Evolutionary conservation across 768 basidiomycete genomes (phyloP).

Genomic region (Agaricus sinodeliciosus): DNA sequence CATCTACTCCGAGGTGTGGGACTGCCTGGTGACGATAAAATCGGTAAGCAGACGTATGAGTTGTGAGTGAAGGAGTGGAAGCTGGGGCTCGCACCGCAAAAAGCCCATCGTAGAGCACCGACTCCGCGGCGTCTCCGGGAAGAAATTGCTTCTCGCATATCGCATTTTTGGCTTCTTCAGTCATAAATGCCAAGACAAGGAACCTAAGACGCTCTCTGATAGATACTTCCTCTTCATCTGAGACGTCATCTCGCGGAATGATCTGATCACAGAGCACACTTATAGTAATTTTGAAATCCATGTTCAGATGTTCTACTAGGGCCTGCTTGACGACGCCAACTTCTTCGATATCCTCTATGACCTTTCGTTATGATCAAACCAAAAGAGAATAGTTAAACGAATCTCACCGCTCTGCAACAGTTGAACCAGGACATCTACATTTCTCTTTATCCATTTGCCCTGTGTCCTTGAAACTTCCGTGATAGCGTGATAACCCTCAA

Average conservation of each 20-base stretch:
- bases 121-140: conserved; percentile 40
- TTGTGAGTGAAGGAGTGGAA: background rate
- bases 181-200: conserved; percentile 55
- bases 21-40: conserved; percentile 35
- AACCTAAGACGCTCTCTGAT: conserved; percentile 51
- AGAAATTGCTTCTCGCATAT: conserved; percentile 36
- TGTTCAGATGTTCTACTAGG: conserved; percentile 53
- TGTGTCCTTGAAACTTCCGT: conserved; percentile 39
- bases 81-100: conserved; percentile 32
- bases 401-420: conserved; percentile 64
- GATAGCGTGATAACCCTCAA: conserved; percentile 60
- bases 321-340: conserved; percentile 54
- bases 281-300: conserved; percentile 54
- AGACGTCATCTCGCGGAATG: conserved; percentile 38
- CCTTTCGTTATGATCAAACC: background rate
- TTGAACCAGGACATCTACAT: conserved; percentile 72
- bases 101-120: conserved; percentile 39
- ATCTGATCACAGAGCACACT: conserved; percentile 68
- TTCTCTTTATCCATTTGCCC: conserved; percentile 57
- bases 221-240: conserved; percentile 52
- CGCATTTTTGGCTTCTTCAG: conserved; percentile 39
- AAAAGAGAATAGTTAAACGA: background rate
- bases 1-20: conserved; percentile 30
- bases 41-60: background rate
- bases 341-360: conserved; percentile 60